A percentile compares a stretch with the other conserved stretches of the same genome.
Evolutionary conservation across 352 stramenopile genomes (phyloP).

Genomic region (Globisporangium takayamanum): DNA sequence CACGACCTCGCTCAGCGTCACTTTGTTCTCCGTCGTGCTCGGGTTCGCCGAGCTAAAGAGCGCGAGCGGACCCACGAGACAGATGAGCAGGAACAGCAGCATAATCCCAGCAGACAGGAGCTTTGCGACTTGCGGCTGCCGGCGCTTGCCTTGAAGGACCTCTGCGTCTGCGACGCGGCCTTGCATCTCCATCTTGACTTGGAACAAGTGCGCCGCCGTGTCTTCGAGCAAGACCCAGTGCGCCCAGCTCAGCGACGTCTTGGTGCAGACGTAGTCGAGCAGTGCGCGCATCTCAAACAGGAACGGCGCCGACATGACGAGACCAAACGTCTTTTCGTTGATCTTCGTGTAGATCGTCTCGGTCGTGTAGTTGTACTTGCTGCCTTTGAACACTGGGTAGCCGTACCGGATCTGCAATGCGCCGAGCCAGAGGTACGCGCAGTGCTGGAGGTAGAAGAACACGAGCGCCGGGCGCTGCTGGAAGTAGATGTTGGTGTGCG

Average conservation of each 20-base stretch:
- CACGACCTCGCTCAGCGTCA: conserved; percentile 50
- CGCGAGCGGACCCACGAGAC: conserved; percentile 65
- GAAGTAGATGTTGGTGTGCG: conserved; percentile 76
- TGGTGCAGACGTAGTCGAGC: conserved; percentile 84
- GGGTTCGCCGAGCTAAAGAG: conserved; percentile 87
- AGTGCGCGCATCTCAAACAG: conserved; percentile 86
- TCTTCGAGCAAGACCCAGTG: conserved; percentile 85
- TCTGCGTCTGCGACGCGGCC: conserved; percentile 54
- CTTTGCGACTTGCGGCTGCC: conserved; percentile 61
- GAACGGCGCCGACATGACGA: conserved; percentile 79
- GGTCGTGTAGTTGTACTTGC: conserved; percentile 66
- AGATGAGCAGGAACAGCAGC: conserved; percentile 71
- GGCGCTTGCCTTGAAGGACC: conserved; percentile 72
- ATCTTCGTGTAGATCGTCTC: conserved; percentile 40
- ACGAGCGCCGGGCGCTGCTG: conserved; percentile 62
- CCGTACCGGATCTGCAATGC: conserved; percentile 82
- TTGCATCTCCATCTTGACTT: conserved; percentile 78
- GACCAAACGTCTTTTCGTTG: conserved; percentile 56
- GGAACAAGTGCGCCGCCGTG: conserved; percentile 70
- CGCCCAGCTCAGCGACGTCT: conserved; percentile 70
- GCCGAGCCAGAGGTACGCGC: conserved; percentile 66
- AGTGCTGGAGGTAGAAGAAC: conserved; percentile 79
- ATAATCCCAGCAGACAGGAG: conserved; percentile 69
- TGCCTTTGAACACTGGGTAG: conserved; percentile 79
- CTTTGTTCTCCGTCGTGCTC: conserved; percentile 63